phyloP scores from a whole-genome alignment of 768 basidiomycete genomes.

The Russula compacta region DNA sequence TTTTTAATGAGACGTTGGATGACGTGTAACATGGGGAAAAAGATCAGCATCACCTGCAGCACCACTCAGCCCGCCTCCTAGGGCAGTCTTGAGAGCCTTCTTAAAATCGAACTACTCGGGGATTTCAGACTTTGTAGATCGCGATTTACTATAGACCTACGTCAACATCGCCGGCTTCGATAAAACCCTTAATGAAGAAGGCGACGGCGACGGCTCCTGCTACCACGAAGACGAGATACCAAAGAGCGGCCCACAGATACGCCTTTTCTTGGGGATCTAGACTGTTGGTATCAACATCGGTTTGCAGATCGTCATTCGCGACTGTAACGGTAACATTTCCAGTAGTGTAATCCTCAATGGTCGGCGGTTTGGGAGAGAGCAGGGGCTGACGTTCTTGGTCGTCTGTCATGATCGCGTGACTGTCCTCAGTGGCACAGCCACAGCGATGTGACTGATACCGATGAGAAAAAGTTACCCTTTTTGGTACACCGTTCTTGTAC shows the following conservation, averaged over 20 bases:
- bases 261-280: constrained; percentile 18
- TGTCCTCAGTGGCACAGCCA: neutral
- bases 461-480: neutral
- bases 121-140: neutral
- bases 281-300: neutral
- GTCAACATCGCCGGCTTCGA: constrained; percentile 58
- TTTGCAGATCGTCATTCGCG: neutral
- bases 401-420: too few species aligned
- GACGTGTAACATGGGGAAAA: neutral
- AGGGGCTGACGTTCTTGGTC: constrained; percentile 9
- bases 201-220: constrained; percentile 33
- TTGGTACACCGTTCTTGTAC: neutral
- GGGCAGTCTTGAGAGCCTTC: constrained; percentile 68
- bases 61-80: constrained; percentile 86
- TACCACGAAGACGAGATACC: constrained; percentile 30
- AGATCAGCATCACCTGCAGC: constrained; percentile 51
- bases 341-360: neutral
- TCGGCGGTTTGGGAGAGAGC: neutral
- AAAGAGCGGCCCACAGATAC: constrained; percentile 25
- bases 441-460: neutral
- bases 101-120: constrained; percentile 65
- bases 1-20: neutral
- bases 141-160: constrained; percentile 32
- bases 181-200: constrained; percentile 59
- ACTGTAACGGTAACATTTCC: neutral